Percentiles rank a stretch among this genome's conserved stretches.
phyloP scores from a whole-genome alignment of 768 basidiomycete species.

The Tulasnella sp. region DNA sequence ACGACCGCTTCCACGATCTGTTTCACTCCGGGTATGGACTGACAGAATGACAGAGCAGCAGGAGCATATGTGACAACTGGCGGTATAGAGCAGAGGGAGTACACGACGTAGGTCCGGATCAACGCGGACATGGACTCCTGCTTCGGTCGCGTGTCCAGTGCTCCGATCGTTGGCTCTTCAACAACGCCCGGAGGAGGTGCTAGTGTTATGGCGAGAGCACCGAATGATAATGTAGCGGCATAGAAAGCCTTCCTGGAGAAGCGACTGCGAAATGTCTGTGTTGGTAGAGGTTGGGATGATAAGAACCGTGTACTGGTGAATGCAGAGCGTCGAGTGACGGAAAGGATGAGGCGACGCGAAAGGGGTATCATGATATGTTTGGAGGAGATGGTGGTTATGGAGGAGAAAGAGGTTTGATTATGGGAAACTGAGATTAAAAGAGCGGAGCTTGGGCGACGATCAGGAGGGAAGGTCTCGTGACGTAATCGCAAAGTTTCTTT shows the following conservation, averaged over 20 bases:
- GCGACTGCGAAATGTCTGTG: background rate
- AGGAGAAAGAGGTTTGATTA: background rate
- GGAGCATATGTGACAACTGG: constrained; percentile 67
- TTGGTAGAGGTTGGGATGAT: background rate
- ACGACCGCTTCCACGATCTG: constrained; percentile 58
- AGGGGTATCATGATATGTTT: background rate
- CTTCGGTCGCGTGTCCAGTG: background rate
- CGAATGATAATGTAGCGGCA: background rate
- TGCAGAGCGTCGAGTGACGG: background rate
- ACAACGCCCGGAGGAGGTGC: background rate
- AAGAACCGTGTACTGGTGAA: background rate
- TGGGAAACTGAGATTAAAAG: background rate
- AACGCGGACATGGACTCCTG: constrained; percentile 27
- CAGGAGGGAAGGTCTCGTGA: too few relatives aligned
- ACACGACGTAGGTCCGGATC: constrained; percentile 69
- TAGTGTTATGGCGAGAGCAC: background rate
- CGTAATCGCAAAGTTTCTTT: too few relatives aligned
- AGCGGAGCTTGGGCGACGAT: too few relatives aligned
- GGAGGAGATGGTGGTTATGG: background rate
- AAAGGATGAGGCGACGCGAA: background rate
- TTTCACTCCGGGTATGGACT: constrained; percentile 50
- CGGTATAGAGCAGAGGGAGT: constrained; percentile 68
- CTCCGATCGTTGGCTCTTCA: too few relatives aligned
- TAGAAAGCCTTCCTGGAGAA: background rate
- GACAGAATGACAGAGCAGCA: constrained; percentile 41